Percentiles rank a stretch among this genome's conserved stretches.
These are phyloP conservation scores for Mycocentrospora acerina DNA, from an alignment of 2,329 filamentous ascomycete species.

Conservation along the genomic window DNA sequence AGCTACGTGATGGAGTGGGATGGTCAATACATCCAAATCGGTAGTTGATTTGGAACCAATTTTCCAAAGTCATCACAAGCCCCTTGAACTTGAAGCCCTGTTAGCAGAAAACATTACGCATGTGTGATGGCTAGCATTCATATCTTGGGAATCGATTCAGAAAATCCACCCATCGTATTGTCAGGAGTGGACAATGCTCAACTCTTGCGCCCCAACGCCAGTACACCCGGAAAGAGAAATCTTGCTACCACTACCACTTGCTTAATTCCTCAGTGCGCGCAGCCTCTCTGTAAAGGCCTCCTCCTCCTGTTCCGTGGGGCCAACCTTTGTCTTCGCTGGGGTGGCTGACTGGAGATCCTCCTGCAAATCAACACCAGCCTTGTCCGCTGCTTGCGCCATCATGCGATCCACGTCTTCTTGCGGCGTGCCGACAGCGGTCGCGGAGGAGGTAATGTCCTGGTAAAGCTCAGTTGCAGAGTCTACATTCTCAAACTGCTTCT, in stretches of 20 bases:
- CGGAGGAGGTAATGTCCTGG: conserved; percentile 79
- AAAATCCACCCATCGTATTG: too few species aligned
- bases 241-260: background rate
- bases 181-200: background rate
- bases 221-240: background rate
- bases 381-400: conserved; percentile 82
- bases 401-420: conserved; percentile 86
- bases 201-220: conserved; percentile 7
- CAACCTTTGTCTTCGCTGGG: conserved; percentile 58
- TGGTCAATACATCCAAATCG: too few species aligned
- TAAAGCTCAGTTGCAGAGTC: conserved; percentile 67
- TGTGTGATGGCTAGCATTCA: too few species aligned
- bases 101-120: too few species aligned
- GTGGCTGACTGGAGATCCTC: conserved; percentile 68
- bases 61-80: too few species aligned
- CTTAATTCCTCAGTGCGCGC: conserved; percentile 53
- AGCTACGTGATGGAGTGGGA: too few species aligned
- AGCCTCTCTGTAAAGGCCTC: conserved; percentile 67
- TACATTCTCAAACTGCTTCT: conserved; percentile 57
- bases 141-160: too few species aligned
- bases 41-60: too few species aligned
- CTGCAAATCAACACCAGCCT: conserved; percentile 79
- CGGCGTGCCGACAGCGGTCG: conserved; percentile 71
- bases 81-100: too few species aligned
- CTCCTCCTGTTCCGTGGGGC: conserved; percentile 76